phyloP scores from a whole-genome alignment of 495 filamentous ascomycete species.

The Hyaloscypha variabilis region DNA sequence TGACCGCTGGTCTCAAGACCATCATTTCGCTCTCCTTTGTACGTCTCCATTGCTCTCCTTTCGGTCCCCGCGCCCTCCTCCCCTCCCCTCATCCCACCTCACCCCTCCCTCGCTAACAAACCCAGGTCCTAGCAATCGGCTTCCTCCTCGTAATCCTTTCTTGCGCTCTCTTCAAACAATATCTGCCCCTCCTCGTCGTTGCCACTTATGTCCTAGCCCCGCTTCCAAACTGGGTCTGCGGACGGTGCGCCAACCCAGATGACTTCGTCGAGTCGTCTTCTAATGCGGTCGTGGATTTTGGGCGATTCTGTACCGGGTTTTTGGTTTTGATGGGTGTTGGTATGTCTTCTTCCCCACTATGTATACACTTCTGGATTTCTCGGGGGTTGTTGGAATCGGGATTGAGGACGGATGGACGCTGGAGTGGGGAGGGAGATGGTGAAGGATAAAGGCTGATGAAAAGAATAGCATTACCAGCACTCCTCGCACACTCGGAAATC shows the following conservation, averaged over 20 bases:
- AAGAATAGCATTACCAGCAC: conserved; percentile 77
- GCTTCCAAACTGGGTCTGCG: conserved; percentile 93
- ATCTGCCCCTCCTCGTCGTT: conserved; percentile 91
- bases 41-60: conserved; percentile 32
- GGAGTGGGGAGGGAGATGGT: conserved; percentile 18
- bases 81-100: neutral
- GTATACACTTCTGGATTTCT: too few relatives aligned
- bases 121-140: conserved; percentile 89
- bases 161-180: conserved; percentile 89
- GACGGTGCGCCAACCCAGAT: conserved; percentile 86
- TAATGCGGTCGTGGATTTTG: conserved; percentile 84
- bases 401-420: neutral
- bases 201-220: conserved; percentile 94
- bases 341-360: conserved; percentile 63
- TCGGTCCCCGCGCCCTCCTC: neutral
- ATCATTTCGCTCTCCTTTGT: conserved; percentile 99
- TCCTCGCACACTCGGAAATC: conserved; percentile 81
- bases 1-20: conserved; percentile 94
- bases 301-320: conserved; percentile 92
- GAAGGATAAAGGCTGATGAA: conserved; percentile 7
- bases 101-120: neutral
- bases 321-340: conserved; percentile 98
- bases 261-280: conserved; percentile 90
- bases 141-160: conserved; percentile 99
- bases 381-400: neutral